Evolutionary conservation across 768 basidiomycete genomes (phyloP), one percentile per base, ranked within the genome.

Genomic region (Boletus rubescentipes): DNA sequence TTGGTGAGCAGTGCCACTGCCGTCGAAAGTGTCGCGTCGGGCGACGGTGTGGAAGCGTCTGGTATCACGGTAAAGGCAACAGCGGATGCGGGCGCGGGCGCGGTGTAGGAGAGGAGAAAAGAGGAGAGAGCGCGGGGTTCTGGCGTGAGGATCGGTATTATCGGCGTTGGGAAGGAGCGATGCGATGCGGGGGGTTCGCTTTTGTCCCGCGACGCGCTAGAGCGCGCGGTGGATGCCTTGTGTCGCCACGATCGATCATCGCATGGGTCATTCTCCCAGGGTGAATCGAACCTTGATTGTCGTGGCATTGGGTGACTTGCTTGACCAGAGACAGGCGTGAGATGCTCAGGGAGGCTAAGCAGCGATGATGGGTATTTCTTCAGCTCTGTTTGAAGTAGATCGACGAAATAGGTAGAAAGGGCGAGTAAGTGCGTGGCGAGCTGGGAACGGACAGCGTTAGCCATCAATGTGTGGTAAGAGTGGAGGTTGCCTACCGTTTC

Each of bases 81-180:
- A n/a, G n/a, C n/a, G 10, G 46, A 9, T 12, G n/a, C n/a, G n/a
- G 55, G 16, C 12, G 50, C 29, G 3, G 58, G 44, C 0, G 51
- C 38, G 0, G 53, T 46, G 35, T 59, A 66, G 10, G 63, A 41
- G 15, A 51, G 53, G 41, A 97, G 84, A 65, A 85, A 80, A 1
- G 81, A 74, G 0, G 93, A 87, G 23, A 97, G 82, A 0, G 84
- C 81, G 2, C 88, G 89, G 0, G 95, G 88, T 20, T 82, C 77
- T 2, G 83, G 73, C 0, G 93, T 96, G 51, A 93, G 74, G 40
- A 98, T 76, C 1, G 94, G 93, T 54, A 94, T 82, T 53, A 98
- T 96, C 0, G 92, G 92, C 3, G 92, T 82, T 3, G 80, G 75
- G 31, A 44, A 50, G 29, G 55, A 41, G 9, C 2, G 31, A 16